Evolutionary conservation across 352 stramenopile species (phyloP), one percentile per base, ranked within the genome.

Genomic region (Globisporangium nunn): DNA sequence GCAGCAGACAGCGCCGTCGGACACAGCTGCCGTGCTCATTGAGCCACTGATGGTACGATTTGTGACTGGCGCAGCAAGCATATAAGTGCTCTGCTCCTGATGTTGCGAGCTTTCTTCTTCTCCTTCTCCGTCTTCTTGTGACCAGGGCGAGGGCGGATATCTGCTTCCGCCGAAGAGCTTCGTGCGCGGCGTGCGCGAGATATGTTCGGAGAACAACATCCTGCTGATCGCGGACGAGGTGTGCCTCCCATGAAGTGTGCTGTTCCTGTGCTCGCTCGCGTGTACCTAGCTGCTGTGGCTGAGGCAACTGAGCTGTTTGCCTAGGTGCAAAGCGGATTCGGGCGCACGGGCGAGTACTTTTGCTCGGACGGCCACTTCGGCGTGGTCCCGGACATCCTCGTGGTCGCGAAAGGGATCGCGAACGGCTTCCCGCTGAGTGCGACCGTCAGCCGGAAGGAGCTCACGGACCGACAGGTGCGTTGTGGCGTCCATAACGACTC

Each of bases 101-200:
- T 8, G 10, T 8, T 37, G 62, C 98, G 64, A 84, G 87, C 39
- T 70, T 85, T 23, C 23, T 23, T 23, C 23, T 23, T 23, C 23
- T 23, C 23, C 23, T 23, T 23, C 23, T 23, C 23, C 44, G 91
- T 98, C 49, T 37, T 37, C 33, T 37, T 5, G 33, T 1, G 18
- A 46, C n/a, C 78, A 93, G 73, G 96, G 96, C 54, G 96, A 99
- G 71, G 95, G 96, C 43, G 96, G 96, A 8, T 93, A 98, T 59
- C 85, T 88, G 61, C 91, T 93, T 14, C 95, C 91, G 6, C 88
- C 85, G 28, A 64, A 66, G 4, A 86, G 93, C 52, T 99, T 98
- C 71, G 96, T 99, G 62, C 59, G 59, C 3, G 81, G 86, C 10
- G 72, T 97, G 45, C 80, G 95, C 18, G 72, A 88, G 35, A 67